These are phyloP conservation scores for Scutellaria barbata DNA, from an alignment of 257 asterid genomes.

Conservation along the genomic window DNA sequence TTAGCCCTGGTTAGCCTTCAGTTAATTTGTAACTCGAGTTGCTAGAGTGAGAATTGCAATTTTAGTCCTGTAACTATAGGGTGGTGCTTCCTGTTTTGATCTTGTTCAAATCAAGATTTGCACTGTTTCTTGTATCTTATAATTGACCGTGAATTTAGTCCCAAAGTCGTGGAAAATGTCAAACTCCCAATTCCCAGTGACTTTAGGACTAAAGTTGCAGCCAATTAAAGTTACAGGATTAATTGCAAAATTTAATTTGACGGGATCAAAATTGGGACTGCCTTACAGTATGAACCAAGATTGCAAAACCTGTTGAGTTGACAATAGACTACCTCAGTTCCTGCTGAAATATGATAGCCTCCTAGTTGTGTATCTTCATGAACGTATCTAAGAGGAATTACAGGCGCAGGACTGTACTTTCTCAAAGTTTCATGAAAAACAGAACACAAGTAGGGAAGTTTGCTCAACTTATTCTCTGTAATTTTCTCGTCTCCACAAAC, in stretches of 20 bases:
- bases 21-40: neutral
- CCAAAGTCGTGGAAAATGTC: no score
- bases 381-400: conserved; percentile 78
- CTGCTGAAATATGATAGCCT: conserved; percentile 71
- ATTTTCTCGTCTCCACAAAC: conserved; percentile 61
- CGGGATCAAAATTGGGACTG: no score
- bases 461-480: conserved; percentile 69
- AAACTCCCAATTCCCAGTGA: no score
- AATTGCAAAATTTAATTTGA: no score
- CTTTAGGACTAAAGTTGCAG: no score
- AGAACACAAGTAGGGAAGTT: conserved; percentile 75
- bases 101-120: no score
- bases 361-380: conserved; percentile 81
- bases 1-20: conserved; percentile 44
- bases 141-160: no score
- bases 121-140: no score
- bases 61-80: no score
- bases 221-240: no score
- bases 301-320: neutral
- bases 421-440: conserved; percentile 88
- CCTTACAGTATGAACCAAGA: no score
- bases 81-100: no score
- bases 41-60: neutral
- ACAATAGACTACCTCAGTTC: conserved; percentile 64
- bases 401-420: conserved; percentile 72